These are phyloP conservation scores for Fusarium annulatum DNA, from an alignment of 2,329 filamentous ascomycete species.

Conservation along the genomic window DNA sequence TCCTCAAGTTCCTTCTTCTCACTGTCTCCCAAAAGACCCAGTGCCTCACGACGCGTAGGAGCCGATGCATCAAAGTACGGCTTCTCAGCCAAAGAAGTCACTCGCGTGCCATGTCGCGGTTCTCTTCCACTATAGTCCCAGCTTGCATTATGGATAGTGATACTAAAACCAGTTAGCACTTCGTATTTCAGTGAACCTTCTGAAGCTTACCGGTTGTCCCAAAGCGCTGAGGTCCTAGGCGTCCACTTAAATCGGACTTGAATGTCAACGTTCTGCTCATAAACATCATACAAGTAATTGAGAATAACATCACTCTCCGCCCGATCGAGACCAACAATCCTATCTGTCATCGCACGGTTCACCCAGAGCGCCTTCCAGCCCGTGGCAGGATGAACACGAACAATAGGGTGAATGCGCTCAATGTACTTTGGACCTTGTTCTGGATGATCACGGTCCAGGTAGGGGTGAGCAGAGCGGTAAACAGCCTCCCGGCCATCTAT, in stretches of 20 bases:
- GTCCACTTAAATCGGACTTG: slow-evolving; percentile 80
- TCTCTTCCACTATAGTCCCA: slow-evolving; percentile 78
- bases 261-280: slow-evolving; percentile 76
- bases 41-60: slow-evolving; percentile 72
- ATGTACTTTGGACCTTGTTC: slow-evolving; percentile 71
- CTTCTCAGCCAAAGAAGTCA: slow-evolving; percentile 77
- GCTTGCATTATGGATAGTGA: slow-evolving; percentile 79
- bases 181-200: too few species aligned
- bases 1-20: slow-evolving; percentile 54
- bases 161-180: slow-evolving; percentile 47
- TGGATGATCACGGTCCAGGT: slow-evolving; percentile 72
- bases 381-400: slow-evolving; percentile 77
- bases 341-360: slow-evolving; percentile 74
- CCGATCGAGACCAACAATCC: slow-evolving; percentile 76
- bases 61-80: slow-evolving; percentile 74
- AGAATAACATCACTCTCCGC: slow-evolving; percentile 76
- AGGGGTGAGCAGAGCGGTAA: slow-evolving; percentile 73
- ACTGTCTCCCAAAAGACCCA: slow-evolving; percentile 70
- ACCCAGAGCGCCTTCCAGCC: slow-evolving; percentile 81
- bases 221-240: slow-evolving; percentile 72
- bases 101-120: slow-evolving; percentile 76
- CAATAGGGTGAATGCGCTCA: slow-evolving; percentile 75
- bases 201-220: slow-evolving; percentile 69
- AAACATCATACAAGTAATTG: slow-evolving; percentile 74
- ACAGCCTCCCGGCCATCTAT: slow-evolving; percentile 75